phyloP scores from a whole-genome alignment of 306 rosid species.

The Alnus rubra region DNA sequence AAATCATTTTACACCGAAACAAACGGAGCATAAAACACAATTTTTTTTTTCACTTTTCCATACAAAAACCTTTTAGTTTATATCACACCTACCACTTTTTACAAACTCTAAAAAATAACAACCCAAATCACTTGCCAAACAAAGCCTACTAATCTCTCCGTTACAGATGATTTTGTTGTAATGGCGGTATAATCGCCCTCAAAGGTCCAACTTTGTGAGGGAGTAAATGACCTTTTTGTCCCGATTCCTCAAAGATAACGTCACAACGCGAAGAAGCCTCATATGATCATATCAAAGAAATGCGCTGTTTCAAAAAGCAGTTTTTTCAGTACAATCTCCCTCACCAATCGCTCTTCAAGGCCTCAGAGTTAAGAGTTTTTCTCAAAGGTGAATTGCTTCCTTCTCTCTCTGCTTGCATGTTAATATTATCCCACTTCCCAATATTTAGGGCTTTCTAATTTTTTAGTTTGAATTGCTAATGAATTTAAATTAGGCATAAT shows the following conservation, averaged over 20 bases:
- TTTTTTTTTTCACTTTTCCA: too few species aligned
- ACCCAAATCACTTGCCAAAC: too few species aligned
- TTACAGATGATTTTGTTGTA: too few species aligned
- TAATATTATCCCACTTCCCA: not conserved
- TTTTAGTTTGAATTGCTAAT: not conserved
- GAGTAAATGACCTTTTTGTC: not conserved
- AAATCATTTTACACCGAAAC: too few species aligned
- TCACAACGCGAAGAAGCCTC: not conserved
- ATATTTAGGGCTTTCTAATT: not conserved
- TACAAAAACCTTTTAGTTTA: too few species aligned
- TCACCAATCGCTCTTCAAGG: not conserved
- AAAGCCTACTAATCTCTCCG: too few species aligned
- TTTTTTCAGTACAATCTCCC: not conserved
- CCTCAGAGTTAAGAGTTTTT: not conserved
- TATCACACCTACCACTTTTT: too few species aligned
- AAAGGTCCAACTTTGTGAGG: not conserved
- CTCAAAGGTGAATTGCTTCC: slow-evolving; percentile 6
- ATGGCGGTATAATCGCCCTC: too few species aligned
- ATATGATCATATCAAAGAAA: not conserved
- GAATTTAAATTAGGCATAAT: not conserved
- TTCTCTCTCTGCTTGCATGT: not conserved
- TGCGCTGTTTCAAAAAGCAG: not conserved
- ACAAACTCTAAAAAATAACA: too few species aligned
- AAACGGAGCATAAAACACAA: too few species aligned
- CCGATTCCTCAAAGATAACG: not conserved